phyloP scores from a whole-genome alignment of 1,139 yeast species.

The Geotrichum armillariae region DNA sequence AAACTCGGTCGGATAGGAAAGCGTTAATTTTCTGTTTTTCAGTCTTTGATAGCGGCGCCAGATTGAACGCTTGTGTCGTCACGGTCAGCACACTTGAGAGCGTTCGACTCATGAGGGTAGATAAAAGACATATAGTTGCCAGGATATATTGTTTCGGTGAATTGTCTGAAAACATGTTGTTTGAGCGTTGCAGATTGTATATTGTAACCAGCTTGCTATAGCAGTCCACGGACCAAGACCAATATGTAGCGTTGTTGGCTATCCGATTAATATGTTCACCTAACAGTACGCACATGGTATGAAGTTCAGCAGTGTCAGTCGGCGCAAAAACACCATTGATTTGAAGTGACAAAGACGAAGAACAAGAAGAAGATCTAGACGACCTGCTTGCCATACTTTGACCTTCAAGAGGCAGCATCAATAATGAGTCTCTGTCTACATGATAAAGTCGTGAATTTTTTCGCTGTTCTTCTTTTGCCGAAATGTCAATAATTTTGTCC shows the following conservation, averaged over 20 bases:
- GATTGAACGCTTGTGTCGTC: neutral
- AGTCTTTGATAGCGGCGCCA: slow-evolving; percentile 2
- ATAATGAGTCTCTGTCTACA: slow-evolving; percentile 6
- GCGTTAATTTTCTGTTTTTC: slow-evolving; percentile 8
- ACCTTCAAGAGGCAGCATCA: neutral
- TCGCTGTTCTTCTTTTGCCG: slow-evolving; percentile 8
- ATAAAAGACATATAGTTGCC: slow-evolving; percentile 13
- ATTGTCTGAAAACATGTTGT: neutral
- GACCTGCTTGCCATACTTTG: neutral
- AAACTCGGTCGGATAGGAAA: slow-evolving; percentile 14
- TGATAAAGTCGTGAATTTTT: neutral
- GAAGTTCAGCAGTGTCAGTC: neutral
- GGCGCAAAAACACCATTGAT: neutral
- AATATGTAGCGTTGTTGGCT: slow-evolving; percentile 21
- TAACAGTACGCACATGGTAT: slow-evolving; percentile 16
- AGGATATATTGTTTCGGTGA: slow-evolving; percentile 2
- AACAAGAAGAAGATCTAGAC: slow-evolving; percentile 14
- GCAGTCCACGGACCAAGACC: slow-evolving; percentile 20
- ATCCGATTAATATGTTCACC: slow-evolving; percentile 21
- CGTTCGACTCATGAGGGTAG: slow-evolving; percentile 6
- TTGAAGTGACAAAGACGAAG: slow-evolving; percentile 1
- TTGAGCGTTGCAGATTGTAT: slow-evolving; percentile 5
- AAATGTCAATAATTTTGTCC: neutral
- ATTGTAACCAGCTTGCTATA: slow-evolving; percentile 14
- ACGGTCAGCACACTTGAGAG: slow-evolving; percentile 1